Evolutionary conservation across 306 rosid genomes (phyloP).

Genomic region (Corylus avellana): DNA sequence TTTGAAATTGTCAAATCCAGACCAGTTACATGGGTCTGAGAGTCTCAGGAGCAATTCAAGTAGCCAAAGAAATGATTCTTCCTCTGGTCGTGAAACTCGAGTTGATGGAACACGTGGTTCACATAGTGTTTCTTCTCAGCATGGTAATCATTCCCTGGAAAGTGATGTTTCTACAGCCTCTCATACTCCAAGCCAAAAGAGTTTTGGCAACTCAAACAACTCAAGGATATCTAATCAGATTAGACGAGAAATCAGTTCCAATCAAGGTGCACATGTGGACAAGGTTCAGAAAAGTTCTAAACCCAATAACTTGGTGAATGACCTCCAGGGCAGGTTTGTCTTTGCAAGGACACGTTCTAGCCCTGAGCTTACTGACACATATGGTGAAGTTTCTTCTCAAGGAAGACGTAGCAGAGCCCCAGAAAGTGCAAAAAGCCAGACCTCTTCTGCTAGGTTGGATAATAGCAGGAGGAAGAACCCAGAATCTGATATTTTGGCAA

Average conservation of each 20-base stretch:
- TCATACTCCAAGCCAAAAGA: constrained; percentile 55
- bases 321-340: constrained; percentile 65
- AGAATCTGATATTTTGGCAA: constrained; percentile 51
- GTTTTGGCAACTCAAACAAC: constrained; percentile 50
- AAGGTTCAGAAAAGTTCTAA: constrained; percentile 60
- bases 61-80: constrained; percentile 45
- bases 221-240: constrained; percentile 52
- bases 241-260: constrained; percentile 49
- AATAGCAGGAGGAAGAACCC: constrained; percentile 58
- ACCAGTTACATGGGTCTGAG: constrained; percentile 54
- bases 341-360: constrained; percentile 97
- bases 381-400: constrained; percentile 68
- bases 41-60: constrained; percentile 42
- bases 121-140: constrained; percentile 49
- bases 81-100: constrained; percentile 48
- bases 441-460: constrained; percentile 53
- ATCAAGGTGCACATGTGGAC: constrained; percentile 45
- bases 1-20: constrained; percentile 53
- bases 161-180: constrained; percentile 47
- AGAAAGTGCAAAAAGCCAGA: constrained; percentile 57
- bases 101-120: constrained; percentile 44
- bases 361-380: constrained; percentile 90
- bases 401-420: constrained; percentile 53
- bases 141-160: constrained; percentile 49
- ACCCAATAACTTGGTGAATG: constrained; percentile 43